These are phyloP conservation scores for Populus tremula DNA, from an alignment of 345 rosid species.

Conservation along the genomic window DNA sequence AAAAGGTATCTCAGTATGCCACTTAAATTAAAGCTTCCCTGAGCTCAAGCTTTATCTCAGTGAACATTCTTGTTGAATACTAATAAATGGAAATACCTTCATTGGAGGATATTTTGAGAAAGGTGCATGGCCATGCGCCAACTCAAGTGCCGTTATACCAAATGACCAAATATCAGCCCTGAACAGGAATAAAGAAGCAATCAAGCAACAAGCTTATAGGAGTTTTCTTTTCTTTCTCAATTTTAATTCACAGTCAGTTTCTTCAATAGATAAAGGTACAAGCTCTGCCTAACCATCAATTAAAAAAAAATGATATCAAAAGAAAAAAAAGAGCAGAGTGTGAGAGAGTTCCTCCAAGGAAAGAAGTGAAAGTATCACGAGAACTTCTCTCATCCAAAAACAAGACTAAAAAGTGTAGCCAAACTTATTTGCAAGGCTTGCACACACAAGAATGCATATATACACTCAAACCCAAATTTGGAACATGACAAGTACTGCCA, in stretches of 20 bases:
- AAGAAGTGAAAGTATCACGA: not conserved
- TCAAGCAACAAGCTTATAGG: conserved; percentile 21
- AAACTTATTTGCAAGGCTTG: not conserved
- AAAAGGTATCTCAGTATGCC: conserved; percentile 4
- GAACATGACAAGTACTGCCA: not conserved
- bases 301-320: not conserved
- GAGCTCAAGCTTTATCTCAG: not conserved
- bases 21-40: not conserved
- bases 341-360: not conserved
- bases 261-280: not conserved
- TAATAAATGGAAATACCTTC: conserved; percentile 56
- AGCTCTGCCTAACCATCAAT: not conserved
- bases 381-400: not conserved
- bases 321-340: not conserved
- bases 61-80: not conserved
- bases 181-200: conserved; percentile 23
- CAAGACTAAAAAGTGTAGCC: not conserved
- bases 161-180: conserved; percentile 99
- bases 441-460: not conserved
- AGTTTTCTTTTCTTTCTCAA: not conserved
- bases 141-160: conserved; percentile 94
- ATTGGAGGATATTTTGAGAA: conserved; percentile 97
- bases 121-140: conserved; percentile 99
- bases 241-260: conserved; percentile 1
- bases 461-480: not conserved